Base-by-base conservation (phyloP, 2,329 filamentous ascomycete species). In the Penicillium sp. region DNA sequence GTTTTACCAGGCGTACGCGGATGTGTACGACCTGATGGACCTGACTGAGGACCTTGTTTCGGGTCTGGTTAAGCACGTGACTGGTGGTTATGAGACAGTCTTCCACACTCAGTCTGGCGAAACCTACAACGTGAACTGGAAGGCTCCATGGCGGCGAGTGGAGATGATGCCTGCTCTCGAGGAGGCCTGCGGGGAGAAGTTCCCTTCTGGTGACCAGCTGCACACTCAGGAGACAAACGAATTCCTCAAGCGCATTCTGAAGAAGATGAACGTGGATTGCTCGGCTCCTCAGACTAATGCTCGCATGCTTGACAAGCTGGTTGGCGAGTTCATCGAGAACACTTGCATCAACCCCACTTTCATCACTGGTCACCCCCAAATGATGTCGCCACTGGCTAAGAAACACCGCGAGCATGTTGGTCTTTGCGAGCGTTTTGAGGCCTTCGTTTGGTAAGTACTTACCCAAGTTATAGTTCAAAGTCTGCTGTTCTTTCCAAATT, bases 351-450 rank as follows among this genome's bases (percentile, higher is more conserved):
- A 93, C 82, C 93, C 94, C 2, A 96, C 90, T 43, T 94, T 94
- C 79, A 94, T 95, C 75, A 88, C 82, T 7, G 90, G 89, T n/a
- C 91, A 96, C 76, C 82, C 84, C 7, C 84, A 89, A 71, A 88
- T 92, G 83, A 95, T 97, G 93, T 94, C 90, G 16, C 94, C 94
- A 9, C 83, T 99, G 19, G 94, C 94, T 81, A 99, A 99, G 84
- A 92, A 92, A 76, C 91, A 97, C 78, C 90, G 94, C 64, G 78
- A 82, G 25, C 25, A 25, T 61, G 84, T 88, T 52, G 94, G 93
- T 69, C 84, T 99, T 34, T 97, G 92, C 75, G 94, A 99, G 81
- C 90, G 94, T 54, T 97, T 97, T 76, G 94, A 99, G 79, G 92
- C 91, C 11, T 99, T 99, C 66, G 94, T 97, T 45, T 92, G 59